Evolutionary conservation across 2,329 filamentous ascomycete species (phyloP), one percentile per base, ranked within the genome.

Genomic region (Aspergillus flavus): DNA sequence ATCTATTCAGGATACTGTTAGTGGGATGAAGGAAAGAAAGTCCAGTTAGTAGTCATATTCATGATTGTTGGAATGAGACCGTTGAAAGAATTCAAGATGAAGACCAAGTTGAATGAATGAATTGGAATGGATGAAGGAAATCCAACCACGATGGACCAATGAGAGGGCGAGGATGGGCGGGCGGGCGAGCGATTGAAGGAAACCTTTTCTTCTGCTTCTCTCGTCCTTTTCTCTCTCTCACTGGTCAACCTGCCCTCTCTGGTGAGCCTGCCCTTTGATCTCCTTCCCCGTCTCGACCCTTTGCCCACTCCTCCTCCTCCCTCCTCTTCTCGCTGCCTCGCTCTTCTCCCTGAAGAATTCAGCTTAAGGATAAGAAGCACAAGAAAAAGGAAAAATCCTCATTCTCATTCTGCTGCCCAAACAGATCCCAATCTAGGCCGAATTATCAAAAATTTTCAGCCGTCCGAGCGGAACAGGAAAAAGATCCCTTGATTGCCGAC

Each of bases 401-500:
- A 30, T 34, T 61, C 54, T 64, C 59, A 53, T 61, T 50, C 32
- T 48, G 32, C 39, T 39, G n/a, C 11, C 26, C 16, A 32, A 26
- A 23, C 4, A 26, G 12, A n/a, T 36, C 23, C 50, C 34, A 55
- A 39, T 28, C 52, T 21, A 55, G 34, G 32, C 52, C 52, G n/a
- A 36, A 36, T 55, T 39, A 55, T 55, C 52, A 23, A 36, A 39
- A 55, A 23, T 39, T 55, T 55, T 55, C 52, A 62, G 36, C 46
- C 46, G 57, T 52, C 46, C 34, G 46, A 36, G 43, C 57, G 57
- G 48, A 54, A 59, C 45, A 41, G 45, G 55, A 53, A 61, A 39
- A 61, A 32, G 26, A 58, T 63, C 63, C 65, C 65, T 73, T 68
- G 69, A 71, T 69, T 68, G 61, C 61, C 61, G 64, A 60, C 61